A percentile compares a stretch with the other conserved stretches of the same genome.
phyloP scores from a whole-genome alignment of 495 filamentous ascomycete genomes.

The Amniculicola lignicola region DNA sequence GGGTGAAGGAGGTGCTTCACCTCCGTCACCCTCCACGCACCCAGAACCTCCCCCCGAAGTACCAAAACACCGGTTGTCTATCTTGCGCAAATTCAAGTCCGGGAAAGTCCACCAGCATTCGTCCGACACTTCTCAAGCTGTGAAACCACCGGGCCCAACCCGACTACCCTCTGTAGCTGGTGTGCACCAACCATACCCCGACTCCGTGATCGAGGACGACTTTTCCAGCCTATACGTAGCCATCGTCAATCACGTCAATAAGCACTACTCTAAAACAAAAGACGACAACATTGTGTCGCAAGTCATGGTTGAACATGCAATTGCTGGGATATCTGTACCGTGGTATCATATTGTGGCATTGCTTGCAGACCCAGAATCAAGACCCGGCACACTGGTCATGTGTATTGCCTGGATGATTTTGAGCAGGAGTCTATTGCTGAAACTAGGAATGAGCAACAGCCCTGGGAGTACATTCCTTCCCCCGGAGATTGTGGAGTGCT shows the following conservation, averaged over 20 bases:
- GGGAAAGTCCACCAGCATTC: too few species aligned
- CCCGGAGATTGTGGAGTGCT: conserved; percentile 20
- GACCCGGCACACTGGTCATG: background rate
- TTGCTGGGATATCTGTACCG: background rate
- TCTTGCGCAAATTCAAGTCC: too few species aligned
- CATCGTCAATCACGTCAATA: conserved; percentile 3
- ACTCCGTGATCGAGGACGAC: conserved; percentile 1
- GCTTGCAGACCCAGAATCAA: background rate
- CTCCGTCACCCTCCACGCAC: too few species aligned
- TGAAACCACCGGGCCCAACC: too few species aligned
- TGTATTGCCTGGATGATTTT: conserved; percentile 17
- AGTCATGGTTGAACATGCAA: conserved; percentile 9
- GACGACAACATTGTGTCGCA: background rate
- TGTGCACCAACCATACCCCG: background rate
- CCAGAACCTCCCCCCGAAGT: too few species aligned
- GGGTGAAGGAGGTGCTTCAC: too few species aligned
- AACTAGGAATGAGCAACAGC: conserved; percentile 14
- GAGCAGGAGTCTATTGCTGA: conserved; percentile 14
- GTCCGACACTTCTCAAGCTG: too few species aligned
- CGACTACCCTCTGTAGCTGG: background rate
- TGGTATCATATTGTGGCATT: background rate
- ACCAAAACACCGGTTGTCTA: too few species aligned
- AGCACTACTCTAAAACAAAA: conserved; percentile 1
- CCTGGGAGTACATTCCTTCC: conserved; percentile 16
- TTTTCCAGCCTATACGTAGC: conserved; percentile 1